These are phyloP conservation scores for Eleusine indica DNA, from an alignment of 176 grass and related monocot genomes.

Conservation along the genomic window DNA sequence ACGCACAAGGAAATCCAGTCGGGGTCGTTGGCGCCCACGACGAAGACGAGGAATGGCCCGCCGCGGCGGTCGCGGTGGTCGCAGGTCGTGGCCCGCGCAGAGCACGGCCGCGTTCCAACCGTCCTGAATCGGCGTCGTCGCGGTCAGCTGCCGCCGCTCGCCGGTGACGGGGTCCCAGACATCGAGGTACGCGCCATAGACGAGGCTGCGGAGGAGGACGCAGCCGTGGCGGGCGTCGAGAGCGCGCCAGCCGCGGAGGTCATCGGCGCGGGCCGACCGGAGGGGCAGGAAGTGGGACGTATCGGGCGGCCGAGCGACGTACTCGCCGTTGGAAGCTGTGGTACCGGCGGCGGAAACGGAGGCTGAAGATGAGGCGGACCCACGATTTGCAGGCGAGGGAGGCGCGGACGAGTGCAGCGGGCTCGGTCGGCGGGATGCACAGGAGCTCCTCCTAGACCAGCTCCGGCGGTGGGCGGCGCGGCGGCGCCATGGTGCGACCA, in stretches of 20 bases:
- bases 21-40: not conserved
- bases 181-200: not conserved
- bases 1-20: not conserved
- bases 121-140: not conserved
- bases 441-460: not conserved
- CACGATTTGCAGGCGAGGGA: not conserved
- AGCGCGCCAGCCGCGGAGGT: not conserved
- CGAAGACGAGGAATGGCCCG: not conserved
- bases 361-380: not conserved
- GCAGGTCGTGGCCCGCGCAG: not conserved
- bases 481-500: not conserved
- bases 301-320: too few relatives aligned
- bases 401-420: not conserved
- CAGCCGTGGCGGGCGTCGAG: not conserved
- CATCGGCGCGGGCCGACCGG: too few relatives aligned
- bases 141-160: not conserved
- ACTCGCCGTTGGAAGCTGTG: not conserved
- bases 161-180: not conserved
- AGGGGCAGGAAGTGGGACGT: not conserved
- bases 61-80: not conserved
- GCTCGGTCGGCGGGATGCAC: not conserved
- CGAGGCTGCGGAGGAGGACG: not conserved
- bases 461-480: not conserved
- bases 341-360: not conserved
- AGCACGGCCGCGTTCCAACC: not conserved